These are phyloP conservation scores for Melampsora abietis-canadensis DNA, from an alignment of 1,284 basidiomycete genomes.

Conservation along the genomic window DNA sequence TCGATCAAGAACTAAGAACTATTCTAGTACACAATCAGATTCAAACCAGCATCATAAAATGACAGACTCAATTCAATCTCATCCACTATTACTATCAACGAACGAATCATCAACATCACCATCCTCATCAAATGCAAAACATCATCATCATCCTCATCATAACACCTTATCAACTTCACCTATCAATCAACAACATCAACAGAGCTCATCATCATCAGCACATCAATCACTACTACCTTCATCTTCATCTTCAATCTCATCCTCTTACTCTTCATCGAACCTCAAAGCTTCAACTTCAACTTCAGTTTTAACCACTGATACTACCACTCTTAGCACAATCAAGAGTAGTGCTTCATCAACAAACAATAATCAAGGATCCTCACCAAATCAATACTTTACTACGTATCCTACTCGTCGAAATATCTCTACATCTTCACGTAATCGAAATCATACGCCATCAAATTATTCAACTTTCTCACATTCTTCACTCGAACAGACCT, in stretches of 20 bases:
- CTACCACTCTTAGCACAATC: not conserved
- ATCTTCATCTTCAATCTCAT: not conserved
- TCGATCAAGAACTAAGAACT: too few species aligned
- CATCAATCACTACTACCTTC: not conserved
- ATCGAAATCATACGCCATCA: not conserved
- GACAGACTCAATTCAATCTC: too few species aligned
- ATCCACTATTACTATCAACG: too few species aligned
- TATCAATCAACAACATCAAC: conserved; percentile 1
- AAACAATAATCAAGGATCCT: not conserved
- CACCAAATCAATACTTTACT: not conserved
- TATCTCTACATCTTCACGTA: not conserved
- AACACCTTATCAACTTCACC: not conserved
- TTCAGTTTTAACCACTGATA: conserved; percentile 1
- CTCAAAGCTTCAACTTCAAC: not conserved
- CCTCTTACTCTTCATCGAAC: not conserved
- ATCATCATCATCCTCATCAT: too few species aligned
- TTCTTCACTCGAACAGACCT: not conserved
- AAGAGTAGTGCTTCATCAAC: not conserved
- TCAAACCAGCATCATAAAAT: too few species aligned
- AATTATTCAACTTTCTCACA: not conserved
- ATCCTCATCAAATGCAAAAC: too few species aligned
- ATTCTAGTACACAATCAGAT: too few species aligned
- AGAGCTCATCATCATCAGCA: conserved; percentile 1
- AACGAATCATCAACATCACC: too few species aligned
- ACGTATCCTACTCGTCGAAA: not conserved